These are phyloP conservation scores for Aspergillus persii DNA, from an alignment of 2,329 filamentous ascomycete genomes.

Conservation along the genomic window DNA sequence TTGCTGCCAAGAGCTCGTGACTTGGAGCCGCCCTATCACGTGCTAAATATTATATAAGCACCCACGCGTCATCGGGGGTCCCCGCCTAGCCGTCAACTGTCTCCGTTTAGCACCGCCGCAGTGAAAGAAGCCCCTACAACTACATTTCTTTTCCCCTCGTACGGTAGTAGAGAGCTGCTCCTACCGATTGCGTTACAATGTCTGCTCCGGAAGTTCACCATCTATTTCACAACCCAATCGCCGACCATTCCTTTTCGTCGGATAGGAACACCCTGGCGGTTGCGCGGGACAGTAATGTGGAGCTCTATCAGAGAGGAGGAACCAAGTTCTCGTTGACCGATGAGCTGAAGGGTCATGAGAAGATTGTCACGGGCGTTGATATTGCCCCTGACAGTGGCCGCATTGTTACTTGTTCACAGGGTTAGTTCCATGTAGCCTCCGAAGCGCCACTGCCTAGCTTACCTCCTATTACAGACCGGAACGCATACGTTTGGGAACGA, in stretches of 20 bases:
- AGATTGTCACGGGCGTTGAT: constrained; percentile 92
- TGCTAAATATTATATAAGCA: constrained; percentile 21
- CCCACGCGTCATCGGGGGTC: constrained; percentile 18
- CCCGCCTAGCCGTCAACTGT: background rate
- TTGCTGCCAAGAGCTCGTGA: constrained; percentile 1
- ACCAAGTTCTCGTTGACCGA: constrained; percentile 79
- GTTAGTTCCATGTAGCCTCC: constrained; percentile 47
- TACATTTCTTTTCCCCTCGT: background rate
- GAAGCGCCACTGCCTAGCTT: background rate
- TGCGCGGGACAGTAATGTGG: constrained; percentile 82
- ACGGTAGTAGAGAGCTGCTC: constrained; percentile 98
- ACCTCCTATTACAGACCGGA: constrained; percentile 66
- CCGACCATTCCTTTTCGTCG: constrained; percentile 96
- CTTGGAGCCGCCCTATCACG: constrained; percentile 13
- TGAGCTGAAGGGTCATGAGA: constrained; percentile 94
- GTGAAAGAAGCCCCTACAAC: background rate
- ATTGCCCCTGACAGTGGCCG: constrained; percentile 87
- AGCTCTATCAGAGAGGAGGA: constrained; percentile 76
- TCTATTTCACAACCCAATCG: constrained; percentile 93
- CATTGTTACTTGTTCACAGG: constrained; percentile 97
- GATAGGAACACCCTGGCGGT: constrained; percentile 88
- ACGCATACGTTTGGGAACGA: constrained; percentile 96
- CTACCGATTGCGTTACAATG: constrained; percentile 71
- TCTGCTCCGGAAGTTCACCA: constrained; percentile 87
- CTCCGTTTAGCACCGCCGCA: background rate